Evolutionary conservation across 1,139 yeast species (phyloP), one percentile per base, ranked within the genome.

Genomic region (Saccharomycopsis hybrid): DNA sequence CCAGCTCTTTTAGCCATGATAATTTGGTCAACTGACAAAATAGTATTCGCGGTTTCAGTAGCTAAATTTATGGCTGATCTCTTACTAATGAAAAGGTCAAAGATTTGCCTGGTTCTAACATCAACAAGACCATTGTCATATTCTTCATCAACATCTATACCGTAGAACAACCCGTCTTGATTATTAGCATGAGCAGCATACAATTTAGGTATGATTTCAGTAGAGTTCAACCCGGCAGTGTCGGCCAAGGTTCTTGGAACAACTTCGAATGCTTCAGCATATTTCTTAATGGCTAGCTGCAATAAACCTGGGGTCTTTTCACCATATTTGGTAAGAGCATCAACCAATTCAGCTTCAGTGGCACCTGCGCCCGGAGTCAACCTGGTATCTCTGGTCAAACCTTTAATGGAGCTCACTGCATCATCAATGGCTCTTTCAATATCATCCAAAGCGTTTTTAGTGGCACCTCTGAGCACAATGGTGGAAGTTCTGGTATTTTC

Each of bases 301-400:
- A 88, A 68, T 56, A 90, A 73, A 42, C 97, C 98, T 13, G 98
- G 95, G 1, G 97, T 92, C 61, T 77, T 79, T 65, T 92, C 98
- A 57, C 97, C 98, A 62, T 80, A 85, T 54, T 79, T 80, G 25
- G 89, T 85, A 54, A 90, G 75, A 62, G 82, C 76, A 57, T 85
- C 78, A 49, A 89, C 90, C 50, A 92, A 74, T 63, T 89, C 97
- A 49, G 88, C 85, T 69, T 92, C 98, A n/a, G 86, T 76, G 18
- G 97, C 92, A 60, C 98, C 98, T 0, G 98, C 98, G 56, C 98
- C 98, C 9, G 97, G 92, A 56, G 92, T 76, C 58, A 92, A 75
- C 57, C 89, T 78, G 54, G 78, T 72, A 63, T 85, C 92, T 65
- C 85, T 85, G 59, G 90, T 74, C 57, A 92, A 74, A 1, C 97